These are phyloP conservation scores for Trypanosoma congolense DNA, from an alignment of 208 protist species.

Conservation along the genomic window DNA sequence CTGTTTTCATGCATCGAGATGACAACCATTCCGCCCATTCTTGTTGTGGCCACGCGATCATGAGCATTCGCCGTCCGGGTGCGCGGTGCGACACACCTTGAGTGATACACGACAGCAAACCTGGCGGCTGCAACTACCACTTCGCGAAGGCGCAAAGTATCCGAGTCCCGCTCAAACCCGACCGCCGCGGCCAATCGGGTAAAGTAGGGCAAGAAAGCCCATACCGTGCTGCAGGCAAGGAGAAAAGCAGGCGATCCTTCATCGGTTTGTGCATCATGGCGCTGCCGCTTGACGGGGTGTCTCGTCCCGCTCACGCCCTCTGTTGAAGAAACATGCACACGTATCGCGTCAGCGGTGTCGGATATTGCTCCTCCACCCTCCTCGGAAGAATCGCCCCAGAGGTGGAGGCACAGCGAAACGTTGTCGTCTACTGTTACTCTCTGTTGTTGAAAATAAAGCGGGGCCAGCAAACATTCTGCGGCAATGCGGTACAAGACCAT, in stretches of 20 bases:
- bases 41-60: neutral
- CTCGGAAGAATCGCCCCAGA: neutral
- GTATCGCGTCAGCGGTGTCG: slow-evolving; percentile 7
- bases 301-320: neutral
- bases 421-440: neutral
- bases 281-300: neutral
- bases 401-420: slow-evolving; percentile 11
- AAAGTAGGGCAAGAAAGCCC: slow-evolving; percentile 14
- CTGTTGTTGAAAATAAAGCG: slow-evolving; percentile 11
- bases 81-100: neutral
- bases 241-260: neutral
- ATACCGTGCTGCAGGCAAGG: neutral
- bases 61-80: neutral
- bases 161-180: neutral
- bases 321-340: neutral
- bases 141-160: slow-evolving; percentile 11
- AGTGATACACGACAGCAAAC: slow-evolving; percentile 11
- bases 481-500: slow-evolving; percentile 12
- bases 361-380: neutral
- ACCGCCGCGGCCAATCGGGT: neutral
- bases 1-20: neutral
- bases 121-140: slow-evolving; percentile 12
- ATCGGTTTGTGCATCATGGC: neutral
- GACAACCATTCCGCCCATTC: neutral
- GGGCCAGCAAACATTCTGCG: slow-evolving; percentile 16